Conservation (phyloP, 2,329 filamentous ascomycete genomes). For the Niveomyces coronatus region DNA sequence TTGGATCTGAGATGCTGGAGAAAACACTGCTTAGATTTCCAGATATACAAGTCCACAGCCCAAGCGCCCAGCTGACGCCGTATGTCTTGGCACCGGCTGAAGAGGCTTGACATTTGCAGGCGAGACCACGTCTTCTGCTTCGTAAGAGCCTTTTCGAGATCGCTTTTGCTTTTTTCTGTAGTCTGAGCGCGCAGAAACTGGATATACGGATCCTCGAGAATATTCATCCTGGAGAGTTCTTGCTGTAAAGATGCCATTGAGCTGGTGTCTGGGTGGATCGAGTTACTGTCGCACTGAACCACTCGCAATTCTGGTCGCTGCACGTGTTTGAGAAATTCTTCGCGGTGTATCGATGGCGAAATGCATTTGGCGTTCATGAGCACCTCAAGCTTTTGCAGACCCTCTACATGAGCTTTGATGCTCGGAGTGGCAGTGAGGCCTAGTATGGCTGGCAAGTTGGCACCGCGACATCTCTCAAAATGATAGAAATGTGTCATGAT, state of each 20-base stretch:
- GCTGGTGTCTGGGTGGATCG: constrained; percentile 14
- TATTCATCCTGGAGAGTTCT: constrained; percentile 37
- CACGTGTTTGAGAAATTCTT: constrained; percentile 58
- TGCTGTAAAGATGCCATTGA: constrained; percentile 34
- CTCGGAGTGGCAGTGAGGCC: constrained; percentile 76
- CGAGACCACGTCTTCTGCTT: constrained; percentile 40
- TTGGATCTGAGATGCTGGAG: constrained; percentile 15
- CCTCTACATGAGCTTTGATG: constrained; percentile 44
- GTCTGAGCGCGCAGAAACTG: constrained; percentile 32
- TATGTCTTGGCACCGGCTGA: constrained; percentile 39
- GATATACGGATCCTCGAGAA: constrained; percentile 52
- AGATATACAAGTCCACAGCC: constrained; percentile 59
- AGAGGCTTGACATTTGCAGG: constrained; percentile 46
- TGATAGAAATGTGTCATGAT: constrained; percentile 70
- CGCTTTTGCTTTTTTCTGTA: constrained; percentile 28
- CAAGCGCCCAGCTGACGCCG: constrained; percentile 52
- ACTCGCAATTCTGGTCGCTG: constrained; percentile 50
- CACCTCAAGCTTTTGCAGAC: constrained; percentile 52
- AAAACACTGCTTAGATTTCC: constrained; percentile 31
- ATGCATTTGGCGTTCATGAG: constrained; percentile 61
- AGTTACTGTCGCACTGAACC: constrained; percentile 21
- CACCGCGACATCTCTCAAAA: constrained; percentile 26
- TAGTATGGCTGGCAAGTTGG: constrained; percentile 53
- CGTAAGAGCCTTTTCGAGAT: constrained; percentile 28
- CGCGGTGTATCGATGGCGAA: constrained; percentile 57